phyloP scores from a whole-genome alignment of 805 yeast species.

The Ogataea populi-albae region DNA sequence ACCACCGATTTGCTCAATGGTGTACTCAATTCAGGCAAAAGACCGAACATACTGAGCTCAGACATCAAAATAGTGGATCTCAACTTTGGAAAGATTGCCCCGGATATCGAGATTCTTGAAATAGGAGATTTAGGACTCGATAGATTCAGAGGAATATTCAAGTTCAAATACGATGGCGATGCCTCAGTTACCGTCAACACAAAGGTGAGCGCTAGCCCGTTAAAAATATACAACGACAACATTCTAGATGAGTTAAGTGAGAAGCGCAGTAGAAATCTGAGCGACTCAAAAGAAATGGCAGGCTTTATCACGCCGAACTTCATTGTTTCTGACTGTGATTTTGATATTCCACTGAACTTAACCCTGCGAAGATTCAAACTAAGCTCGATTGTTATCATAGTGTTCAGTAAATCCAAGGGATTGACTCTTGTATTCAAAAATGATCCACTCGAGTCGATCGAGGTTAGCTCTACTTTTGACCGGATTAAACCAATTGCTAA shows the following conservation, averaged over 20 bases:
- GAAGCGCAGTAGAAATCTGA: conserved; percentile 27
- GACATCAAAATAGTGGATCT: conserved; percentile 65
- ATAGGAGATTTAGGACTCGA: conserved; percentile 78
- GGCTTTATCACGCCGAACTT: conserved; percentile 66
- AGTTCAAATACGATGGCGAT: conserved; percentile 71
- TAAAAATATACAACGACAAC: conserved; percentile 55
- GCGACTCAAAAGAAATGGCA: conserved; percentile 33
- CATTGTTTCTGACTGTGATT: conserved; percentile 59
- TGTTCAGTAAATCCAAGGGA: conserved; percentile 77
- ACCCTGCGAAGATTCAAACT: conserved; percentile 68
- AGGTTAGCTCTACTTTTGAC: conserved; percentile 84
- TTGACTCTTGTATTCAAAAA: conserved; percentile 83
- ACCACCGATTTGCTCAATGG: conserved; percentile 64
- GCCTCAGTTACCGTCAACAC: conserved; percentile 73
- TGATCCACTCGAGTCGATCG: conserved; percentile 82
- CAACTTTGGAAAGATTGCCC: conserved; percentile 71
- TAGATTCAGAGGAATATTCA: conserved; percentile 78
- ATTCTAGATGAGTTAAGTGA: conserved; percentile 28
- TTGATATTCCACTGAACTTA: conserved; percentile 76
- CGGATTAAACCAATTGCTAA: conserved; percentile 79
- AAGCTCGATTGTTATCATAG: conserved; percentile 81
- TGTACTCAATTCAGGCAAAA: conserved; percentile 69
- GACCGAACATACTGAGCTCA: conserved; percentile 69
- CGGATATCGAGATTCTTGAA: conserved; percentile 73
- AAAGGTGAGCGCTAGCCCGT: conserved; percentile 79